A percentile compares a stretch with the other conserved stretches of the same genome.
These are phyloP conservation scores for Cyclocybe aegerita DNA, from an alignment of 768 basidiomycete genomes.

Conservation along the genomic window DNA sequence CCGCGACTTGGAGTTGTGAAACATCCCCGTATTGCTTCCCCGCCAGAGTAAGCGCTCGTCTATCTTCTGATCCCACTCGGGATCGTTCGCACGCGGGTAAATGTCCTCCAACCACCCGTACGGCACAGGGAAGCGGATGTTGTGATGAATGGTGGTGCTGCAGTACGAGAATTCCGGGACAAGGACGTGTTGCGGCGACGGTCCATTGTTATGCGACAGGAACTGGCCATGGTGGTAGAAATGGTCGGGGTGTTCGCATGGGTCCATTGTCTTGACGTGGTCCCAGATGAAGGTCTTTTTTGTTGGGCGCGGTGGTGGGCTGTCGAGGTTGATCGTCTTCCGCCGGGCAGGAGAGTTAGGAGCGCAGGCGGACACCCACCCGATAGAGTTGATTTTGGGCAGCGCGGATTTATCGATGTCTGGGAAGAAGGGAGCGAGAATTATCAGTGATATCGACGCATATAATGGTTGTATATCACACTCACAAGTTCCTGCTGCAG, in stretches of 20 bases:
- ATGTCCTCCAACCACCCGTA: slow-evolving; percentile 49
- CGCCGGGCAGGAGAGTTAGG: slow-evolving; percentile 37
- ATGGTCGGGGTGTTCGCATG: slow-evolving; percentile 44
- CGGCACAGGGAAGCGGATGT: slow-evolving; percentile 50
- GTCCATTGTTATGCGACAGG: slow-evolving; percentile 46
- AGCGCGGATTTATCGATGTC: slow-evolving; percentile 28
- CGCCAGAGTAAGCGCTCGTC: slow-evolving; percentile 71
- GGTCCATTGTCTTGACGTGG: slow-evolving; percentile 47
- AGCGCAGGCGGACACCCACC: slow-evolving; percentile 41
- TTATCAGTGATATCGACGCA: not conserved
- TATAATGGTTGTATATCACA: not conserved
- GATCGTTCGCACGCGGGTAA: slow-evolving; percentile 45
- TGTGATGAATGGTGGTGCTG: slow-evolving; percentile 49
- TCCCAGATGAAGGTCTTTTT: slow-evolving; percentile 51
- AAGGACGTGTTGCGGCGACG: slow-evolving; percentile 37
- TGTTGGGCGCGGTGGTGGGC: slow-evolving; percentile 27
- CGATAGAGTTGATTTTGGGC: slow-evolving; percentile 28
- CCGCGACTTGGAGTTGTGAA: slow-evolving; percentile 31
- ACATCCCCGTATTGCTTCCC: slow-evolving; percentile 71
- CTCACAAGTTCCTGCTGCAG: slow-evolving; percentile 24
- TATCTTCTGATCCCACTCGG: slow-evolving; percentile 61
- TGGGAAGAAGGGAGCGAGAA: slow-evolving; percentile 2
- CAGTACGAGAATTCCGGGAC: slow-evolving; percentile 56
- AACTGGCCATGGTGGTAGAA: slow-evolving; percentile 53
- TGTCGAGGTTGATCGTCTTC: slow-evolving; percentile 31